These are phyloP conservation scores for Populus alba DNA, from an alignment of 345 rosid species.

Conservation along the genomic window DNA sequence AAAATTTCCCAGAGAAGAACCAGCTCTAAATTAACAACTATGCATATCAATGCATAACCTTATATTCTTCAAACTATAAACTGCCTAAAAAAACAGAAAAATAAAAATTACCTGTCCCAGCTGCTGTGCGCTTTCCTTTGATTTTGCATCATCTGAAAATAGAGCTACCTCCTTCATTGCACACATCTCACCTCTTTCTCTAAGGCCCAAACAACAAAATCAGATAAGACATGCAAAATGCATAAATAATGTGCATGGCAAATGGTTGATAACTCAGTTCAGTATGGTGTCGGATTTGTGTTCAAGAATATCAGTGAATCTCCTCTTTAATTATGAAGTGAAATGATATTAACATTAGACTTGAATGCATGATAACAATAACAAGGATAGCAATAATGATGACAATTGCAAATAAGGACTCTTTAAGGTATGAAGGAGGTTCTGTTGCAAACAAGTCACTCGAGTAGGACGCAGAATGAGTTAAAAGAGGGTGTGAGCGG, in stretches of 20 bases:
- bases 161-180: constrained; percentile 88
- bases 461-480: background rate
- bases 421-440: background rate
- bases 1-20: background rate
- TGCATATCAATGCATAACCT: background rate
- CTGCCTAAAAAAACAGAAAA: background rate
- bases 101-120: constrained; percentile 52
- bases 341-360: background rate
- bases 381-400: background rate
- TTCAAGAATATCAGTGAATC: background rate
- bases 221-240: background rate
- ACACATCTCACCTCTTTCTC: constrained; percentile 86
- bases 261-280: background rate
- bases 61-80: background rate
- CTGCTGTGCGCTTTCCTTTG: constrained; percentile 74
- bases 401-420: background rate
- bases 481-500: background rate
- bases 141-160: constrained; percentile 74
- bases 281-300: background rate
- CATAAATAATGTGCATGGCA: background rate
- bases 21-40: background rate
- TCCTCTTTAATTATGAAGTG: background rate
- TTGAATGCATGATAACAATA: background rate
- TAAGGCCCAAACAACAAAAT: constrained; percentile 12
- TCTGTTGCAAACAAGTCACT: background rate